Evolutionary conservation across 495 filamentous ascomycete species (phyloP).

Genomic region (Daldinia concentrica): DNA sequence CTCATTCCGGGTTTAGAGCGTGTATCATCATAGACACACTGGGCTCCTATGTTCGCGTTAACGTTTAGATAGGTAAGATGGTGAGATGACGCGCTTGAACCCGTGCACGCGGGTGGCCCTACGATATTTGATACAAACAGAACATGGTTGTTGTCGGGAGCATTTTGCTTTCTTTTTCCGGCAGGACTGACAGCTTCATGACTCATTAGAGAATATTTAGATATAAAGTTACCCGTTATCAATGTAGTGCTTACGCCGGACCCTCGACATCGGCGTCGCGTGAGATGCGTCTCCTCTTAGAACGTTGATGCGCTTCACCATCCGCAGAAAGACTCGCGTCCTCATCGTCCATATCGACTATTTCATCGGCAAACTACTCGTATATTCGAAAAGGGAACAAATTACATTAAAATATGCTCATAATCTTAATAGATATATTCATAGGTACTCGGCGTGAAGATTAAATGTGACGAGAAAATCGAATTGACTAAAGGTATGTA

Average conservation of each 20-base stretch:
- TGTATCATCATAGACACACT: slow-evolving; percentile 42
- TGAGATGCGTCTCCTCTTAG: neutral
- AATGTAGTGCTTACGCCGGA: neutral
- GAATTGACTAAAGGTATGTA: neutral
- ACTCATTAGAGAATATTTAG: neutral
- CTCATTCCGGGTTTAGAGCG: slow-evolving; percentile 51
- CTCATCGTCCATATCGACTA: neutral
- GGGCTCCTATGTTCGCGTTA: neutral
- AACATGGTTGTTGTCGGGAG: slow-evolving; percentile 51
- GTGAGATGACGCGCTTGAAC: neutral
- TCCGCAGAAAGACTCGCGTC: neutral
- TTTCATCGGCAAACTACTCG: neutral
- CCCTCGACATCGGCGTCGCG: neutral
- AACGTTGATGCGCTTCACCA: neutral
- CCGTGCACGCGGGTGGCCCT: slow-evolving; percentile 18
- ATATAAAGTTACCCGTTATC: neutral
- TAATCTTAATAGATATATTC: neutral
- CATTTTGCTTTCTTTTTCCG: slow-evolving; percentile 56
- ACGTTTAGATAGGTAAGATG: neutral
- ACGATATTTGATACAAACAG: slow-evolving; percentile 38
- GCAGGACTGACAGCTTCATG: slow-evolving; percentile 51
- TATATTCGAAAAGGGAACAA: neutral
- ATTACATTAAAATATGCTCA: neutral
- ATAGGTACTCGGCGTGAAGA: neutral
- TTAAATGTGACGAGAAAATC: neutral